Conservation (phyloP, 169 alveolate species). For the Babesia caballi region DNA sequence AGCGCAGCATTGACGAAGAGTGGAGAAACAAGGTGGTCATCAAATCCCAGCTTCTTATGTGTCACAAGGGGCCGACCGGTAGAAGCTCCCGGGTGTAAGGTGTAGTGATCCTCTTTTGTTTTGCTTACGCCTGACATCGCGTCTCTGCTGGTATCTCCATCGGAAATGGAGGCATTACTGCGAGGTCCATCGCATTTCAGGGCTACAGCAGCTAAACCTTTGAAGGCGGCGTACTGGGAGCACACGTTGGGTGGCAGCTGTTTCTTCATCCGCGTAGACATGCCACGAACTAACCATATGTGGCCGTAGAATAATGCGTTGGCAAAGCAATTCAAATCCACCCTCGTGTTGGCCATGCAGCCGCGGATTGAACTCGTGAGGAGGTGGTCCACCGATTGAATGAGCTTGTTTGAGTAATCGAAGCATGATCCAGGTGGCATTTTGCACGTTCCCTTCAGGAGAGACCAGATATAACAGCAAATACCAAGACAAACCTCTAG, state of each 20-base stretch:
- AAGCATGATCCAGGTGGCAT: slow-evolving; percentile 9
- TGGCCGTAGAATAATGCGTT: slow-evolving; percentile 1
- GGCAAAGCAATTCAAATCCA: slow-evolving; percentile 21
- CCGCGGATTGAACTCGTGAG: slow-evolving; percentile 28
- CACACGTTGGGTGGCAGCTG: slow-evolving; percentile 3
- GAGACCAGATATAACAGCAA: slow-evolving; percentile 14
- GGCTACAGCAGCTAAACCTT: neutral
- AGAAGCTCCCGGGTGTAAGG: slow-evolving; percentile 39
- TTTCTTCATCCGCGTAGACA: neutral
- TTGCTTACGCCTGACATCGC: neutral
- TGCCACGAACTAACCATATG: slow-evolving; percentile 16
- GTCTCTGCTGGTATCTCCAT: neutral
- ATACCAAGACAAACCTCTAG: slow-evolving; percentile 16
- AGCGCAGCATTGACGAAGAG: slow-evolving; percentile 39
- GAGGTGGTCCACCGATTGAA: slow-evolving; percentile 25
- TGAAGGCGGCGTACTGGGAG: neutral
- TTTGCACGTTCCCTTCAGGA: slow-evolving; percentile 30
- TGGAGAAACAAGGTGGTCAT: slow-evolving; percentile 48
- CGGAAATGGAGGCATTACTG: too few relatives aligned
- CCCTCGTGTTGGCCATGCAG: slow-evolving; percentile 5
- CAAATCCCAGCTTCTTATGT: slow-evolving; percentile 39
- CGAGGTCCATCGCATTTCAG: neutral
- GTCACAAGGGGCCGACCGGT: slow-evolving; percentile 39
- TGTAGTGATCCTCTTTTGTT: slow-evolving; percentile 28
- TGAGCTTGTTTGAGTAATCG: slow-evolving; percentile 36